phyloP scores from a whole-genome alignment of 352 stramenopile species.

The Blastocystis sp. region DNA sequence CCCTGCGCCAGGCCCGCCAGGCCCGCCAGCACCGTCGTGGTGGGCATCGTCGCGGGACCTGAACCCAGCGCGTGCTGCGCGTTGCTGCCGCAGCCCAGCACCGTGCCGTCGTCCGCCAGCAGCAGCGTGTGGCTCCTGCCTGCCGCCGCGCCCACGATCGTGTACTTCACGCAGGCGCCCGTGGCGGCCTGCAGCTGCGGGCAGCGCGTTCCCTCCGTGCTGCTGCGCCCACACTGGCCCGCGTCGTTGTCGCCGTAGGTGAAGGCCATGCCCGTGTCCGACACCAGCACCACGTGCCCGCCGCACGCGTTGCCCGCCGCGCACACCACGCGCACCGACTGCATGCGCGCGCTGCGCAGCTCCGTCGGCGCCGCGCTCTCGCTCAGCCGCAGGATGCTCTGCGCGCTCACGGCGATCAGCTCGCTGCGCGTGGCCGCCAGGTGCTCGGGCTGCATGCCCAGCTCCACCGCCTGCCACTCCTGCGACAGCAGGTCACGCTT shows the following conservation, averaged over 20 bases:
- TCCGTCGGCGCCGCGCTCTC: background rate
- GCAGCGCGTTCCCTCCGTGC: background rate
- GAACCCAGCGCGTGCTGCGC: background rate
- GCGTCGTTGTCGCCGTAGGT: conserved; percentile 6
- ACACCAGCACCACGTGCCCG: conserved; percentile 7
- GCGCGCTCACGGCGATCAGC: background rate
- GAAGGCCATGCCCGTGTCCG: background rate
- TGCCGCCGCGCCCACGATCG: background rate
- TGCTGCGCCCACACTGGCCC: conserved; percentile 26
- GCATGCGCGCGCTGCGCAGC: background rate
- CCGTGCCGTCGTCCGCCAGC: conserved; percentile 5
- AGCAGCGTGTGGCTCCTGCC: conserved; percentile 34
- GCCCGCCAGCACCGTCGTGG: background rate
- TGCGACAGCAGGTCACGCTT: background rate
- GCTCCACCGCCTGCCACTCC: background rate
- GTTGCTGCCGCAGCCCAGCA: conserved; percentile 52
- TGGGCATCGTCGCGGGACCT: background rate
- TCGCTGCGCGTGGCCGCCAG: background rate
- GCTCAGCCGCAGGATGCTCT: background rate
- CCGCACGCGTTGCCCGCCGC: background rate
- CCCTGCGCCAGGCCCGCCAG: background rate
- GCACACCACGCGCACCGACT: background rate
- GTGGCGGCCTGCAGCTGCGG: background rate
- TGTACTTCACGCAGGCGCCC: background rate
- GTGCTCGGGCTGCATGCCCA: background rate